Base-by-base conservation (phyloP, 495 filamentous ascomycete genomes). In the Hypoxylon lienhwacheense region DNA sequence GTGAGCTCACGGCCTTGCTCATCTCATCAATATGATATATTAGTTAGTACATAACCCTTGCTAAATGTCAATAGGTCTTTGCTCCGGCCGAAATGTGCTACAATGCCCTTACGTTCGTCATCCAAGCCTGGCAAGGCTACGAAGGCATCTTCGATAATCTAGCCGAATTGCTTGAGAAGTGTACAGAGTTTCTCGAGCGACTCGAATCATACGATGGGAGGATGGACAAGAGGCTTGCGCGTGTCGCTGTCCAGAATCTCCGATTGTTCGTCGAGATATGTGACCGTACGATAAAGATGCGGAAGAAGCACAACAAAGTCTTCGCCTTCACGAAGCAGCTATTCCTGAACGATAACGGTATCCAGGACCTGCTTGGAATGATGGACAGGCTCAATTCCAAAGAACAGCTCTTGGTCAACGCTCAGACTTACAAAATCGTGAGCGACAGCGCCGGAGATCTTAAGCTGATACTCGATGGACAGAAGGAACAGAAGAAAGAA, bases 111-210 rank as follows among this genome's bases (percentile, higher is more conserved):
- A 68, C 60, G 19, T 67, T 70, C 34, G 69, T 71, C 31, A 65
- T 73, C 8, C 67, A 69, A 42, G 69, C 70, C 20, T 73, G 70
- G 70, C 70, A 73, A 39, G 69, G 66, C n/a, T 73, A 73, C 41
- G 63, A 71, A 39, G 68, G 64, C 26, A 63, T 70, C 0, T 73
- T 73, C 25, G 69, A 65, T 25, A 70, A 66, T 29, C 59, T 73
- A 8, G 67, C 69, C 0, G 65, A 67, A 37, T 63, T 73, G 4
- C 59, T 73, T 12, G 64, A 70, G 25, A 64, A 61, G 55, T 73
- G 70, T 19, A 57, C 61, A 2, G 65, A 73, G 19, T 73, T 71
- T 41, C 53, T 73, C 31, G 55, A 64, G 31, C 61, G 70, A 4
- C 52, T 73, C 11, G 65, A 71, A 16, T 71, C 70, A 32, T 70